Percentiles rank a stretch among this genome's conserved stretches.
These are phyloP conservation scores for Penicillium salamii DNA, from an alignment of 495 filamentous ascomycete genomes.

Conservation along the genomic window DNA sequence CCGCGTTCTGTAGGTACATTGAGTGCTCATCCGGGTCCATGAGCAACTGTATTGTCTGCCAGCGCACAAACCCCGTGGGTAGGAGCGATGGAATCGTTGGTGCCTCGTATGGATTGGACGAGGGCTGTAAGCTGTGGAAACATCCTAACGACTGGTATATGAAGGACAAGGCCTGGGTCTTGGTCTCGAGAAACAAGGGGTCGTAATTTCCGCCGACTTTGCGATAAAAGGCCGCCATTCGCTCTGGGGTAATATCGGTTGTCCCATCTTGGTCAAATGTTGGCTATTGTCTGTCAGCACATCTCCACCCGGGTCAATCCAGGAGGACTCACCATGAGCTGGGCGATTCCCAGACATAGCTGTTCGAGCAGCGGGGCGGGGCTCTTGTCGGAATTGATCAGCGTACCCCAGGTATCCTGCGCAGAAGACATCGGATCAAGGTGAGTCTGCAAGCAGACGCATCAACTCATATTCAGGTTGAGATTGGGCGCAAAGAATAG, in stretches of 20 bases:
- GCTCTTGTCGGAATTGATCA: slow-evolving; percentile 77
- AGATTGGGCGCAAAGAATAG: not conserved
- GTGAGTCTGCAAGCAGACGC: slow-evolving; percentile 14
- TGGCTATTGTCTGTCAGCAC: slow-evolving; percentile 25
- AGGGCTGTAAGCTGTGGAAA: slow-evolving; percentile 72
- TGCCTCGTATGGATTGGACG: slow-evolving; percentile 64
- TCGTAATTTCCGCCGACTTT: slow-evolving; percentile 89
- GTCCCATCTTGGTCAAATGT: slow-evolving; percentile 65
- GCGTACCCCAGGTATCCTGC: slow-evolving; percentile 69
- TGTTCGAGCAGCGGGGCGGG: slow-evolving; percentile 73
- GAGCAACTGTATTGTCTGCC: slow-evolving; percentile 90
- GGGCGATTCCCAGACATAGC: slow-evolving; percentile 73
- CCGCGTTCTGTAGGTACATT: slow-evolving; percentile 76
- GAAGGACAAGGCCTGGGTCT: slow-evolving; percentile 70
- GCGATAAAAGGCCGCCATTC: slow-evolving; percentile 86
- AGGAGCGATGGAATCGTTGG: slow-evolving; percentile 83
- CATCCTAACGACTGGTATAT: slow-evolving; percentile 92
- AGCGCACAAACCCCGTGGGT: slow-evolving; percentile 78
- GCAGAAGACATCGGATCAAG: slow-evolving; percentile 31
- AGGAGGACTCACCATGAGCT: slow-evolving; percentile 68
- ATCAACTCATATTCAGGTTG: slow-evolving; percentile 6
- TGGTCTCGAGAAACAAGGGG: slow-evolving; percentile 77
- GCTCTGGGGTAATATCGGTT: slow-evolving; percentile 68
- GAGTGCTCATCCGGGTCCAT: slow-evolving; percentile 87
- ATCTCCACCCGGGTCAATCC: too few relatives aligned